Base-by-base conservation (phyloP, 805 yeast species). In the Candida endomychidarum region DNA sequence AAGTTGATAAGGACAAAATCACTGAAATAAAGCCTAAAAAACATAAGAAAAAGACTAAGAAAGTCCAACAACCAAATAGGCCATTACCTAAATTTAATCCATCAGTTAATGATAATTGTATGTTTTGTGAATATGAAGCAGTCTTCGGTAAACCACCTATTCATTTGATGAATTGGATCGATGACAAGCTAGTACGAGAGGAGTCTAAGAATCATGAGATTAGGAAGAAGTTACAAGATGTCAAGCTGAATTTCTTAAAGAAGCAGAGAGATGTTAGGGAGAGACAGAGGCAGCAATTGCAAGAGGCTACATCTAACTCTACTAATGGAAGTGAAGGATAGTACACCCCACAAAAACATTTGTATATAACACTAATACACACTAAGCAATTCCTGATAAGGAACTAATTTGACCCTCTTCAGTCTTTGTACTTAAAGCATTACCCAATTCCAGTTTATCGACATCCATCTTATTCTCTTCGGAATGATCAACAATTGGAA, bases 121-220 rank as follows among this genome's bases (percentile, higher is more conserved):
- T 74, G 45, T 67, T 76, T 39, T 76, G 81, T 54, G 78, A 75
- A 47, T 76, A 75, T 52, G 77, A 74, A 50, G 63, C 67, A 37
- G 67, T 75, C 2, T 76, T 65, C 52, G 80, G 81, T 1, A 57
- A 56, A 32, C 71, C 74, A 36, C 81, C 81, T 0, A 54, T 57
- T 17, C 74, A 74, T 50, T 67, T 73, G 68, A 71, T 75, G 43
- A 71, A 68, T 50, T 72, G 77, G 74, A 71, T 71, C 43, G 72
- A 75, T 42, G 56, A 57, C 35, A 60, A 63, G 34, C 50, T 64
- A 2, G 31, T 27, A 25, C n/a, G 25, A 38, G 68, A 62, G 29
- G 60, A 59, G 38, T 46, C 56, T 38, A 52, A 67, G 32, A 52
- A 72, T 40, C 50, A 53, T 38, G 65, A 60, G 23, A 53, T 63